Evolutionary conservation across 768 basidiomycete genomes (phyloP).

Genomic region (Xerocomellus dryophilus): DNA sequence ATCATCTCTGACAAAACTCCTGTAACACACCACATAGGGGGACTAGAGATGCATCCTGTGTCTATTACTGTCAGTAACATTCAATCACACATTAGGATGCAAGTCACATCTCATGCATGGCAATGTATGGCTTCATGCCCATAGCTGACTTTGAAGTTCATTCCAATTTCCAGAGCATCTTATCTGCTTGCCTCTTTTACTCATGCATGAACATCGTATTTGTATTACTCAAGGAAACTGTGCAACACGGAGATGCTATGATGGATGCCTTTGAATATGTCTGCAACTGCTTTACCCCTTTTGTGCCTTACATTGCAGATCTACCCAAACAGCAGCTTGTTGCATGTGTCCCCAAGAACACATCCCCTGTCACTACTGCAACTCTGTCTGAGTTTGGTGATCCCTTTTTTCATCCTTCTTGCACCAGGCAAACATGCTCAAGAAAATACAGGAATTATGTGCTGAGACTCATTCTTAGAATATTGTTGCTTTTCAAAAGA

Average conservation of each 20-base stretch:
- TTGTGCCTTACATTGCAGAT: not conserved
- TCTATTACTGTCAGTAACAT: not conserved
- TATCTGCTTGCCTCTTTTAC: no score
- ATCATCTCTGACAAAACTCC: not conserved
- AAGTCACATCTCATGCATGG: no score
- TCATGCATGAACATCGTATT: no score
- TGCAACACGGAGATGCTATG: conserved; percentile 7
- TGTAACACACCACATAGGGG: not conserved
- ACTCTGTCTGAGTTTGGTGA: not conserved
- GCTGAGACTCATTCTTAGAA: conserved; percentile 19
- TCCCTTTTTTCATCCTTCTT: no score
- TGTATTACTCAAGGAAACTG: not conserved
- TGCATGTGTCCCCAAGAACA: not conserved
- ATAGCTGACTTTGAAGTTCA: no score
- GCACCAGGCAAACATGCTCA: no score
- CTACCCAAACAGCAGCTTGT: conserved; percentile 13
- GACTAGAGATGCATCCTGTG: not conserved
- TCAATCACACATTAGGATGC: not conserved
- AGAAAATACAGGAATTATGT: not conserved
- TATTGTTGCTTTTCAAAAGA: conserved; percentile 22
- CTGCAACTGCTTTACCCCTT: not conserved
- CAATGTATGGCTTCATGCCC: no score
- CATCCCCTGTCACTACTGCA: not conserved
- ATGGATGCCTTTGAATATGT: conserved; percentile 19
- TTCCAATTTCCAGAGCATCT: no score